Evolutionary conservation across 768 basidiomycete species (phyloP), one percentile per base, ranked within the genome.

Genomic region (Mycena leptocephala): DNA sequence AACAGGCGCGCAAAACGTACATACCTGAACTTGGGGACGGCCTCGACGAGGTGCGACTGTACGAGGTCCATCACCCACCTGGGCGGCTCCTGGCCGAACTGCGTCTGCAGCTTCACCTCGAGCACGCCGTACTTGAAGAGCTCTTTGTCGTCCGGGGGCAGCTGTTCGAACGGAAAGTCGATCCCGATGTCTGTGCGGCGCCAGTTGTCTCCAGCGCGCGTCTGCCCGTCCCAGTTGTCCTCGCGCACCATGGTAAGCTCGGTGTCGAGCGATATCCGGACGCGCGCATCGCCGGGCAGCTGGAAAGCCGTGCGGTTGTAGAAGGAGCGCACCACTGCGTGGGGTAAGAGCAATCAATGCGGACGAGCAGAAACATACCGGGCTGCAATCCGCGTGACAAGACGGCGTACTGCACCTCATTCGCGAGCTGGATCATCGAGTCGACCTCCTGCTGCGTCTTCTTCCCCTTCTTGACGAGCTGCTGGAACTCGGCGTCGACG

Each of bases 221-320:
- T 82, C 46, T 84, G 82, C 2, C 94, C 95, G 83, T 99, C 97
- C 96, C 97, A 99, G 81, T 98, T 96, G 81, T 99, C 98, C 85
- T 99, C 98, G 76, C 98, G 92, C 67, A 98, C 84, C 91, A 99
- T 93, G 5, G 96, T 95, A 39, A 99, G 91, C 83, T 99, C 96
- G 0, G 98, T 99, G 82, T 99, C 98, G 74, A 99, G 93, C 22
- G 98, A 99, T 75, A 99, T 99, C 64, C 98, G 97, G 43, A 99
- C 98, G 65, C 96, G 93, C n/a, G 97, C 98, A 82, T 99, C 98
- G 26, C 98, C 98, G 11, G 98, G 98, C 28, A 99, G 92, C 85
- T 99, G 98, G 90, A 99, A 99, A 1, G 98, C 98, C 18, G 98
- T 99, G 51, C 98, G 95, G 82, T 99, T 98, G 87, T 99, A 99